Base-by-base conservation (phyloP, 192 early-diverging fungal species). In the Linderina pennispora region DNA sequence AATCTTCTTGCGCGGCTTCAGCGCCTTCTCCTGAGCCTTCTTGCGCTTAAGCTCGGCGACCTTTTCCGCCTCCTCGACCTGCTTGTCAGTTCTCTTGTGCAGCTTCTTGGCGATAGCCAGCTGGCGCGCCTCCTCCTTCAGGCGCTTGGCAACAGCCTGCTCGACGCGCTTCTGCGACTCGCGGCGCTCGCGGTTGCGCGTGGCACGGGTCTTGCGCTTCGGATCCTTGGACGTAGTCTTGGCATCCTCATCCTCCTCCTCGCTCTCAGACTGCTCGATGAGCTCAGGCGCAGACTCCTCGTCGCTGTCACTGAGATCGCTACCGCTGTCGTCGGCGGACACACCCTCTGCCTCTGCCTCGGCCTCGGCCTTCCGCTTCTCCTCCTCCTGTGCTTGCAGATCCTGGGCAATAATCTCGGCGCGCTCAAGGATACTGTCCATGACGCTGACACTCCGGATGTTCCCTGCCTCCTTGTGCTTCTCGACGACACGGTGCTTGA, bases 151-250 rank as follows among this genome's bases (percentile, higher is more conserved):
- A 37, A 55, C 48, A 1, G 37, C 53, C 34, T 77, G 66, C 23
- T 65, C 58, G 35, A 48, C 50, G 14, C 43, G 43, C 22, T 47
- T 60, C 45, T 66, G 53, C 3, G 55, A 49, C 0, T 55, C 58
- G n/a, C 75, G 65, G 2, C 63, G 53, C 47, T 79, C 43, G 36
- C 70, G 71, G 48, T 83, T 83, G 53, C 82, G 68, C 43, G 83
- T 63, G 1, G 69, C 52, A 15, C 76, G 66, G 21, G 82, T 80
- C 62, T 81, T 81, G 44, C 78, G 76, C 74, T 55, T 68, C 16
- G 60, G 33, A 25, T 57, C 68, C 53, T 68, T 66, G 44, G 55
- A 23, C n/a, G 23, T 43, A 7, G 19, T 41, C 10, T 18, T 31
- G 3, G 18, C 16, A 8, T 34, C 13, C 13, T 50, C 37, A 9